phyloP scores from a whole-genome alignment of 495 filamentous ascomycete species.

The Aspergillus mulundensis region DNA sequence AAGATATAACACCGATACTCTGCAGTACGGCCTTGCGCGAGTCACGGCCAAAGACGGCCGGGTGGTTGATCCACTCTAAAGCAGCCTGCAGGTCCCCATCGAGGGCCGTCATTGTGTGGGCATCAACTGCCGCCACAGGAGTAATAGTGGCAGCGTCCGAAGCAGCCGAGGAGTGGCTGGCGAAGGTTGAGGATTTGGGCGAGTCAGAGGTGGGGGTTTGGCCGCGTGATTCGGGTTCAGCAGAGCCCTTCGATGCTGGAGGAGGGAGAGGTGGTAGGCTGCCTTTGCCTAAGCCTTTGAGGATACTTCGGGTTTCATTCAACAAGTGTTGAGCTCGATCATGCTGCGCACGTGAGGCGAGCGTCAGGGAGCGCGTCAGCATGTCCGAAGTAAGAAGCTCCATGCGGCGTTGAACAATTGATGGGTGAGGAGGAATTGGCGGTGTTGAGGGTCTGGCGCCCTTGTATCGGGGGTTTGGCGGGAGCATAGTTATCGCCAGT shows the following conservation, averaged over 20 bases:
- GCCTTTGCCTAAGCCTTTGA: constrained; percentile 94
- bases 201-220: constrained; percentile 39
- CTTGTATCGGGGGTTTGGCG: constrained; percentile 59
- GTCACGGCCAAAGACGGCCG: constrained; percentile 92
- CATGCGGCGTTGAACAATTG: constrained; percentile 95
- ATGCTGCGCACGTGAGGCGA: constrained; percentile 87
- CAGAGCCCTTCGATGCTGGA: constrained; percentile 28
- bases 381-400: constrained; percentile 97
- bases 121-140: constrained; percentile 69
- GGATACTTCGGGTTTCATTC: constrained; percentile 88
- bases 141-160: constrained; percentile 56
- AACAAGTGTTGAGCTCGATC: constrained; percentile 90
- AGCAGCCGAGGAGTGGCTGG: constrained; percentile 37
- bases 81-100: constrained; percentile 86
- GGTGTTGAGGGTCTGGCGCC: constrained; percentile 62
- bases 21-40: constrained; percentile 94
- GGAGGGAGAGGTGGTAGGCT: constrained; percentile 88
- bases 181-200: constrained; percentile 41
- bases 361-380: constrained; percentile 86
- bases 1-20: constrained; percentile 92
- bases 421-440: constrained; percentile 91
- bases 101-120: constrained; percentile 73
- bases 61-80: constrained; percentile 99
- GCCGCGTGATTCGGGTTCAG: constrained; percentile 35
- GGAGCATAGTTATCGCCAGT: constrained; percentile 98